Percentiles rank a stretch among this genome's conserved stretches.
These are phyloP conservation scores for Sporisorium scitamineum DNA, from an alignment of 1,284 basidiomycete genomes.

Conservation along the genomic window DNA sequence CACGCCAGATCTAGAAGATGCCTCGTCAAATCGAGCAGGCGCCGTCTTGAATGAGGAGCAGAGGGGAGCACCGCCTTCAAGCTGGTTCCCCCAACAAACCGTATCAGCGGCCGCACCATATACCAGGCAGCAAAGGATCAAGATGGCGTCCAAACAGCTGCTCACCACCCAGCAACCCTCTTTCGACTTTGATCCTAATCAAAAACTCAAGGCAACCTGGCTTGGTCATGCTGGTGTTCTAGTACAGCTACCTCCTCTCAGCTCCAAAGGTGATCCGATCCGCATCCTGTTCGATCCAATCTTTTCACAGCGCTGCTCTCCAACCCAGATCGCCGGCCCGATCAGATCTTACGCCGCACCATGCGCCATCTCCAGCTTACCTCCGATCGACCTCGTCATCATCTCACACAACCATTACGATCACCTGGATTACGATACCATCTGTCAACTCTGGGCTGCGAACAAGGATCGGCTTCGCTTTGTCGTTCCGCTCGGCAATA, in stretches of 20 bases:
- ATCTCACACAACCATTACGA: constrained; percentile 69
- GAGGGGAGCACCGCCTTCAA: background rate
- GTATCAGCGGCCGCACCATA: constrained; percentile 16
- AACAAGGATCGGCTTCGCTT: constrained; percentile 54
- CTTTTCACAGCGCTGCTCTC: constrained; percentile 66
- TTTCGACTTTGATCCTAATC: constrained; percentile 25
- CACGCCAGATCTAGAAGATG: constrained; percentile 17
- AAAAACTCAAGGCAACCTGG: constrained; percentile 58
- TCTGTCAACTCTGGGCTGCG: constrained; percentile 53
- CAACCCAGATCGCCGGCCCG: constrained; percentile 60
- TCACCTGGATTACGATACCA: constrained; percentile 63
- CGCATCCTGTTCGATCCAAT: constrained; percentile 66
- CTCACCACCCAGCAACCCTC: constrained; percentile 40
- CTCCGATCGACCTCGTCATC: constrained; percentile 60
- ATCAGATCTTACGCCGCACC: constrained; percentile 57
- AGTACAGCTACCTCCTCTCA: constrained; percentile 52
- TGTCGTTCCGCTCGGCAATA: constrained; percentile 64
- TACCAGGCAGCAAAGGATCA: constrained; percentile 30
- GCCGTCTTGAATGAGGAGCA: background rate
- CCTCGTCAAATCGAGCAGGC: background rate
- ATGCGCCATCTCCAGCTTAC: constrained; percentile 54
- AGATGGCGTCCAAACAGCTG: constrained; percentile 28
- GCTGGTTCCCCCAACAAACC: constrained; percentile 4
- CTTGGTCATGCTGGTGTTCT: constrained; percentile 65
- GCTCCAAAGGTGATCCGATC: constrained; percentile 21